phyloP scores from a whole-genome alignment of 352 stramenopile genomes.

The Phytophthora pseudosyringae region DNA sequence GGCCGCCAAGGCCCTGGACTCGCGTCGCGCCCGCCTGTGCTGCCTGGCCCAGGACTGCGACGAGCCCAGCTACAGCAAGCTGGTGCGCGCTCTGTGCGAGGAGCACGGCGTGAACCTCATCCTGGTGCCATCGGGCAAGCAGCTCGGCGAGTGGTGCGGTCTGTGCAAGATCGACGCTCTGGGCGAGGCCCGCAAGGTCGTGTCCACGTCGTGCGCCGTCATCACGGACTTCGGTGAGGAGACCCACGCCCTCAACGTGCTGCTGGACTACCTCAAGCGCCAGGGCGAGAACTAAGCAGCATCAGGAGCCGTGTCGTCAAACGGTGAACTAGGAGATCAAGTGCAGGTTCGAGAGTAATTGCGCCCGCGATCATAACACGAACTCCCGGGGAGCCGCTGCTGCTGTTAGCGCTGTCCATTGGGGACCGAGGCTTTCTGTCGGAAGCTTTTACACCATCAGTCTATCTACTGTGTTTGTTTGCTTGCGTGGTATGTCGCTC shows the following conservation, averaged over 20 bases:
- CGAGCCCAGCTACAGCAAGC: slow-evolving; percentile 99
- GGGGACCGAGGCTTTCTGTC: slow-evolving; percentile 43
- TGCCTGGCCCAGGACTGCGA: slow-evolving; percentile 99
- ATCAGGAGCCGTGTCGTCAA: slow-evolving; percentile 4
- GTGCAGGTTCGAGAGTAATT: slow-evolving; percentile 30
- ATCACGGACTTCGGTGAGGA: slow-evolving; percentile 99
- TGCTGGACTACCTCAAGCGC: slow-evolving; percentile 99
- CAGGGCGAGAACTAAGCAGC: slow-evolving; percentile 88
- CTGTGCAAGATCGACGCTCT: slow-evolving; percentile 99
- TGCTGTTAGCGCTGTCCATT: slow-evolving; percentile 30
- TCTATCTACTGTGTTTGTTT: slow-evolving; percentile 8
- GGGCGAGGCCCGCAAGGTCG: slow-evolving; percentile 98
- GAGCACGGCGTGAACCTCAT: slow-evolving; percentile 95
- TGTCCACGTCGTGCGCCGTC: slow-evolving; percentile 97
- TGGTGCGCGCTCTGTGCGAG: slow-evolving; percentile 97
- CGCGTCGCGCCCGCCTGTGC: slow-evolving; percentile 97
- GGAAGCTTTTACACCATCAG: slow-evolving; percentile 48
- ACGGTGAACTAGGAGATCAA: slow-evolving; percentile 34
- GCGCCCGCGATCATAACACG: slow-evolving; percentile 35
- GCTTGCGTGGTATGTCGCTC: neutral
- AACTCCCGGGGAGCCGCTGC: slow-evolving; percentile 22
- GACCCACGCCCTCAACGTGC: slow-evolving; percentile 96
- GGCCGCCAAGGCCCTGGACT: slow-evolving; percentile 99
- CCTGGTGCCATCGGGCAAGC: slow-evolving; percentile 94
- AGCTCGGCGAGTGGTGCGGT: slow-evolving; percentile 99